These are phyloP conservation scores for Acrocalymma vagum DNA, from an alignment of 2,329 filamentous ascomycete species.

Conservation along the genomic window DNA sequence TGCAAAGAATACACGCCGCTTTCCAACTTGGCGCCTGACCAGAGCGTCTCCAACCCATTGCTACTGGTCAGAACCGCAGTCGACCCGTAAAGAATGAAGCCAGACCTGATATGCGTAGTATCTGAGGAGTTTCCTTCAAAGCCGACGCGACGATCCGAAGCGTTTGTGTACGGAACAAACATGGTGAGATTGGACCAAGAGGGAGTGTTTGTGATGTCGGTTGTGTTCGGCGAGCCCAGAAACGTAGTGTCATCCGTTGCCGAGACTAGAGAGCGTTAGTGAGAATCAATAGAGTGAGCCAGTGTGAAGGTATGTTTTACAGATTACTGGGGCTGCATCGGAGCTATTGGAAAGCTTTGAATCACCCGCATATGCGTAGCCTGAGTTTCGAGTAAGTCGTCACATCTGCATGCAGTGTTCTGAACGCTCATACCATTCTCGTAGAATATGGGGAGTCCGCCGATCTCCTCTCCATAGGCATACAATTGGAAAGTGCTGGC, in stretches of 20 bases:
- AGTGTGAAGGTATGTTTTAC: conserved; percentile 11
- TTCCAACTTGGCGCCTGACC: conserved; percentile 17
- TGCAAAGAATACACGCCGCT: conserved; percentile 21
- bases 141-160: conserved; percentile 20
- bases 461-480: conserved; percentile 23
- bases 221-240: conserved; percentile 24
- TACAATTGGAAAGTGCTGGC: conserved; percentile 21
- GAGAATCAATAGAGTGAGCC: background rate
- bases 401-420: too few species aligned
- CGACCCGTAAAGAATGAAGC: conserved; percentile 28
- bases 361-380: conserved; percentile 29
- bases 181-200: conserved; percentile 27
- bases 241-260: conserved; percentile 10
- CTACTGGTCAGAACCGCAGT: conserved; percentile 19
- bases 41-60: conserved; percentile 23
- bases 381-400: too few species aligned
- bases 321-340: conserved; percentile 24
- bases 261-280: conserved; percentile 22
- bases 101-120: conserved; percentile 12
- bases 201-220: conserved; percentile 9
- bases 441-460: conserved; percentile 28
- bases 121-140: conserved; percentile 19
- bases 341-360: conserved; percentile 19
- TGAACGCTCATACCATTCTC: conserved; percentile 18
- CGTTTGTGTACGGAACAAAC: conserved; percentile 16